A percentile compares a stretch with the other conserved stretches of the same genome.
phyloP scores from a whole-genome alignment of 2,329 filamentous ascomycete species.

The Phialophora tarda region DNA sequence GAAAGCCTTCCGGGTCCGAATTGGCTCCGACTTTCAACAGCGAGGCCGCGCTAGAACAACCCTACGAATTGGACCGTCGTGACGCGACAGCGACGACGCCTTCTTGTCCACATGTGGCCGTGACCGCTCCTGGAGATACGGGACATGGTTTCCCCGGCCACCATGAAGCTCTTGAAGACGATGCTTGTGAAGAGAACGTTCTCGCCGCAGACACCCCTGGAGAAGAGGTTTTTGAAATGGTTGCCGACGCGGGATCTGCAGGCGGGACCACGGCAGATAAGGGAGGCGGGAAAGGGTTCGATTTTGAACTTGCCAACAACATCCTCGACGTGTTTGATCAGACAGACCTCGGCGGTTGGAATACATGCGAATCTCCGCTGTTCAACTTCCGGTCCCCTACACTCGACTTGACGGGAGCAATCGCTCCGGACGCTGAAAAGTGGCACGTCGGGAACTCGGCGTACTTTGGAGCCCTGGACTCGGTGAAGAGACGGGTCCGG shows the following conservation, averaged over 20 bases:
- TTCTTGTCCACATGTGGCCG: background rate
- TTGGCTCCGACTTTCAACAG: background rate
- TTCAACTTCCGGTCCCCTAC: background rate
- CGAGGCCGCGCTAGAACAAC: background rate
- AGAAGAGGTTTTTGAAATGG: background rate
- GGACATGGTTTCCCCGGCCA: no score
- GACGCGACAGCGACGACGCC: background rate
- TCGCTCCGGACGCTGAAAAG: slow-evolving; percentile 33
- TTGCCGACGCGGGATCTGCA: background rate
- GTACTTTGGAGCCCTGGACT: slow-evolving; percentile 23
- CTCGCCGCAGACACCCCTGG: background rate
- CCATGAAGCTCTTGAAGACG: background rate
- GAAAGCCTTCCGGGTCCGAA: slow-evolving; percentile 1
- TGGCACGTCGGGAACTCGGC: slow-evolving; percentile 36
- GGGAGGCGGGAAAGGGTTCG: slow-evolving; percentile 23
- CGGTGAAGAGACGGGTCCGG: slow-evolving; percentile 18
- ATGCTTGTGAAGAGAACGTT: background rate
- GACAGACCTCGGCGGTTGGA: slow-evolving; percentile 17
- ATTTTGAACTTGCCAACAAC: slow-evolving; percentile 17
- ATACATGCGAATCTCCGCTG: slow-evolving; percentile 16
- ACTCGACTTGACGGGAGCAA: background rate
- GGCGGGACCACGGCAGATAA: background rate
- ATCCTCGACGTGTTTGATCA: slow-evolving; percentile 23
- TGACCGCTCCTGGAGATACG: no score
- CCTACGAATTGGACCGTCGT: background rate